These are phyloP conservation scores for Ogataea populi-albae DNA, from an alignment of 805 yeast genomes.

Conservation along the genomic window DNA sequence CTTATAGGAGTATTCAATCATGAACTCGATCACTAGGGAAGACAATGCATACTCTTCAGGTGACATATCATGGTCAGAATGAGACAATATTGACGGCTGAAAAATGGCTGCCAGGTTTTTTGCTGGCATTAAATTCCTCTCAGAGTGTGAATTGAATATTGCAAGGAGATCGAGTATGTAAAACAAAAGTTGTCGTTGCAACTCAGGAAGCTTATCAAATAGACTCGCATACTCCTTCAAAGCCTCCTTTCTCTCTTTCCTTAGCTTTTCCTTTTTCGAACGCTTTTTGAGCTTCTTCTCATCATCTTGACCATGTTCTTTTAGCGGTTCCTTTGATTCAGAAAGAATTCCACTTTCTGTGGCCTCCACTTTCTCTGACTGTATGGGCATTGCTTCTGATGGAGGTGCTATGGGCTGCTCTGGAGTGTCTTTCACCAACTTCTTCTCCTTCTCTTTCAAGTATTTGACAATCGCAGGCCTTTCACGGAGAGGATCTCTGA, in stretches of 20 bases:
- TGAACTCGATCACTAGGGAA: slow-evolving; percentile 80
- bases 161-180: slow-evolving; percentile 85
- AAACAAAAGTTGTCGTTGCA: slow-evolving; percentile 76
- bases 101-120: slow-evolving; percentile 92
- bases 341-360: not conserved
- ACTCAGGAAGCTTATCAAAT: slow-evolving; percentile 68
- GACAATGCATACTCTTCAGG: slow-evolving; percentile 90
- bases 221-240: slow-evolving; percentile 67
- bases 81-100: slow-evolving; percentile 94
- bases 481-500: slow-evolving; percentile 71
- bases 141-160: slow-evolving; percentile 75
- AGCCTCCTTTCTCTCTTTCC: slow-evolving; percentile 64
- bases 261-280: slow-evolving; percentile 53
- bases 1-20: slow-evolving; percentile 81
- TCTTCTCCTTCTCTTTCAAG: slow-evolving; percentile 49
- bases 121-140: slow-evolving; percentile 85
- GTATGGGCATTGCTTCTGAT: slow-evolving; percentile 14
- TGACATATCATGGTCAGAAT: slow-evolving; percentile 87
- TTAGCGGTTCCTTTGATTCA: slow-evolving; percentile 8
- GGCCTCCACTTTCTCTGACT: slow-evolving; percentile 2
- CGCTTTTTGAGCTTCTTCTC: slow-evolving; percentile 36
- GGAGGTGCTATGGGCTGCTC: slow-evolving; percentile 4
- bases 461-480: slow-evolving; percentile 65
- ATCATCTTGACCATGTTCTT: slow-evolving; percentile 19
- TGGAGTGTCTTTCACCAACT: slow-evolving; percentile 10